These are phyloP conservation scores for Penicillium olsonii DNA, from an alignment of 2,329 filamentous ascomycete genomes.

Conservation along the genomic window DNA sequence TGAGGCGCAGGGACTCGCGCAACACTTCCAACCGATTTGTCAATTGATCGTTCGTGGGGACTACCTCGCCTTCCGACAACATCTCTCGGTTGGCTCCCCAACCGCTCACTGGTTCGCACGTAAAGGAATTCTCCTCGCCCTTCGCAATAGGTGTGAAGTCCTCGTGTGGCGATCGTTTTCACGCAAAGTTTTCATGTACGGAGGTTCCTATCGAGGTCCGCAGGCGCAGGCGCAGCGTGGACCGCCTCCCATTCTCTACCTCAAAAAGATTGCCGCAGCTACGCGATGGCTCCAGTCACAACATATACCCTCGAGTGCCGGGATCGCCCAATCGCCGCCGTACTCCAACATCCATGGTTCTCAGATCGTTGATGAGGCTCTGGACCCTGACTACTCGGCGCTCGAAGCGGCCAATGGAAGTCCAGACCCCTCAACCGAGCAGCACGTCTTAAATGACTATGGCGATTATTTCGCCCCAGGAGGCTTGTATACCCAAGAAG, in stretches of 20 bases:
- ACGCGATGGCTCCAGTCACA: constrained; percentile 63
- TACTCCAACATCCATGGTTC: constrained; percentile 24
- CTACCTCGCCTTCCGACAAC: constrained; percentile 69
- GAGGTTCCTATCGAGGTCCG: constrained; percentile 66
- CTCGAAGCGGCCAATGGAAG: constrained; percentile 15
- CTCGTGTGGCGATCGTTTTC: constrained; percentile 82
- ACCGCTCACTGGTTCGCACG: constrained; percentile 73
- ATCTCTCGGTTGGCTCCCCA: constrained; percentile 57
- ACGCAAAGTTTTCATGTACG: constrained; percentile 74
- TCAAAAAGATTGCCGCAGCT: constrained; percentile 66
- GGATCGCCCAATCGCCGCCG: constrained; percentile 10
- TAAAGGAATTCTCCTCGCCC: constrained; percentile 72
- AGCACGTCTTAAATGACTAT: constrained; percentile 28
- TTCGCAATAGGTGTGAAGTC: constrained; percentile 76
- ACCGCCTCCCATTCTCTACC: constrained; percentile 71
- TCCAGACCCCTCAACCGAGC: constrained; percentile 7
- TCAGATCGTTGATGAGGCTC: constrained; percentile 32
- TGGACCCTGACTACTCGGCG: constrained; percentile 36
- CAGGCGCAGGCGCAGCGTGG: constrained; percentile 46
- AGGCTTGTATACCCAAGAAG: constrained; percentile 36
- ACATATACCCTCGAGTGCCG: constrained; percentile 18
- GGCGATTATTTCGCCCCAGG: constrained; percentile 39
- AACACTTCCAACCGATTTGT: constrained; percentile 73
- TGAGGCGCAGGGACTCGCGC: constrained; percentile 65
- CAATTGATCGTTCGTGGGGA: constrained; percentile 72